A percentile compares a stretch with the other conserved stretches of the same genome.
Evolutionary conservation across 495 filamentous ascomycete genomes (phyloP).

Genomic region (Aspergillus kassunensis): DNA sequence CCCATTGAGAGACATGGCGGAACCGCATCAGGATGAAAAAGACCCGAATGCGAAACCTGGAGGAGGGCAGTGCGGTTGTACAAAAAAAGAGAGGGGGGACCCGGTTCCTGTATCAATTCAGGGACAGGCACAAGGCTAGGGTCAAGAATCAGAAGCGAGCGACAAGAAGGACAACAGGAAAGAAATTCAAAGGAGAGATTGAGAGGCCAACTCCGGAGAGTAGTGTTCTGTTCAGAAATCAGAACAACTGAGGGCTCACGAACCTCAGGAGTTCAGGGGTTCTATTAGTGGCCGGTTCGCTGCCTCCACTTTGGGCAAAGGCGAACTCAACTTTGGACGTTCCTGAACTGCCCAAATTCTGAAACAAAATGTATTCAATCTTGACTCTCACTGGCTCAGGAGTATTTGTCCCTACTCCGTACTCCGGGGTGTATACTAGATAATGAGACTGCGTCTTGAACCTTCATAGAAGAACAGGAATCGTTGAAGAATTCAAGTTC

Average conservation of each 20-base stretch:
- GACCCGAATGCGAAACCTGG: constrained; percentile 2
- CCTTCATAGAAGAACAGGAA: background rate
- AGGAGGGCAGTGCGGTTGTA: constrained; percentile 1
- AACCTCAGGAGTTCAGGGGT: constrained; percentile 19
- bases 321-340: constrained; percentile 6
- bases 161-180: background rate
- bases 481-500: too few relatives aligned
- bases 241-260: constrained; percentile 4
- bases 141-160: constrained; percentile 2
- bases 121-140: constrained; percentile 6
- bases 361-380: background rate
- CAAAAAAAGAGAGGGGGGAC: constrained; percentile 17
- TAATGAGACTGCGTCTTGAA: background rate
- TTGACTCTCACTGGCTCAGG: background rate
- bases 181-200: background rate
- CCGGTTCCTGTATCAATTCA: constrained; percentile 5
- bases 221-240: background rate
- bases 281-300: constrained; percentile 15
- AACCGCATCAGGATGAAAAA: constrained; percentile 33
- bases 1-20: constrained; percentile 93
- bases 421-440: background rate
- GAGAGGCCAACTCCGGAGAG: background rate
- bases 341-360: background rate
- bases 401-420: background rate
- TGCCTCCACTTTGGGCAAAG: constrained; percentile 13